Conservation (phyloP, 257 asterid genomes). For the Solanum dulcamara region DNA sequence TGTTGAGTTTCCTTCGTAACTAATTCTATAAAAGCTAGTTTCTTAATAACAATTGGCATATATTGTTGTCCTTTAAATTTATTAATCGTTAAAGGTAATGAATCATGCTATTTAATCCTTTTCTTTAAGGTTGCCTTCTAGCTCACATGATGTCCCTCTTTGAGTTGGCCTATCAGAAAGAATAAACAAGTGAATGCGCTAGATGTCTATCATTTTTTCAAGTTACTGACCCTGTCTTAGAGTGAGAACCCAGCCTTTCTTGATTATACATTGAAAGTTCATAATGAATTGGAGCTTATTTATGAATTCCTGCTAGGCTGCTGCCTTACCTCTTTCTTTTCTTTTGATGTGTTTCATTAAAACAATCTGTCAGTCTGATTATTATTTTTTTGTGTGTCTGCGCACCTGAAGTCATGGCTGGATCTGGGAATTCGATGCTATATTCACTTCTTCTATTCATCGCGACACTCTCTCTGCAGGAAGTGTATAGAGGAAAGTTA, state of each 20-base stretch:
- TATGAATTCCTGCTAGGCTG: not conserved
- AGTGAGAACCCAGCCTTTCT: not conserved
- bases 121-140: not conserved
- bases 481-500: conserved; percentile 59
- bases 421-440: conserved; percentile 77
- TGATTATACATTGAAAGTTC: not conserved
- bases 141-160: not conserved
- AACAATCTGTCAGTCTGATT: not conserved
- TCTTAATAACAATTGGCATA: not conserved
- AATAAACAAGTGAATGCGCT: no score
- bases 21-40: not conserved
- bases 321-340: not conserved
- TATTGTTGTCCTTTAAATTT: not conserved
- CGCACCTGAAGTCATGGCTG: conserved; percentile 45
- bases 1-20: not conserved
- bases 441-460: conserved; percentile 67
- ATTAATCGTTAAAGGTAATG: not conserved
- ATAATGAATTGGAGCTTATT: not conserved
- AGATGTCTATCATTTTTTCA: no score
- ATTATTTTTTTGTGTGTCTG: not conserved
- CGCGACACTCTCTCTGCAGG: conserved; percentile 74
- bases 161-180: no score
- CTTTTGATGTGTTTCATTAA: not conserved
- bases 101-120: not conserved
- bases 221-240: no score